Evolutionary conservation across 257 asterid species (phyloP).

Genomic region (Penstemon davidsonii): DNA sequence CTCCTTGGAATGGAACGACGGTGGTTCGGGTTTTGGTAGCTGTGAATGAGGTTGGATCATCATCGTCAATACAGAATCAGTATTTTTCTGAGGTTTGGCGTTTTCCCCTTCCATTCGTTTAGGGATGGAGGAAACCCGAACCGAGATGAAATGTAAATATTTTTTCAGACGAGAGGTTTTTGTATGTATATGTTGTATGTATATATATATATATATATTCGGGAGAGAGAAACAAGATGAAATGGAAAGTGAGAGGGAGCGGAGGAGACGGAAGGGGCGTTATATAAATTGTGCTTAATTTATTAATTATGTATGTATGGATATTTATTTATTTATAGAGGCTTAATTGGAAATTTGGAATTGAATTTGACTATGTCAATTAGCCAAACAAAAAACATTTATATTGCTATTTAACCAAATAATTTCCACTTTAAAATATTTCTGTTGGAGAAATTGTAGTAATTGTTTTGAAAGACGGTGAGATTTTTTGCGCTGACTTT

Average conservation of each 20-base stretch:
- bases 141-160: neutral
- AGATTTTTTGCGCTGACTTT: too few relatives aligned
- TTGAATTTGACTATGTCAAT: conserved; percentile 9
- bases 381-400: conserved; percentile 20
- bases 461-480: neutral
- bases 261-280: conserved; percentile 29
- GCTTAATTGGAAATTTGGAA: too few relatives aligned
- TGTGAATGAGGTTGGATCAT: conserved; percentile 55
- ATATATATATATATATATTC: neutral
- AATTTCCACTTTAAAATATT: neutral
- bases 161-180: too few relatives aligned
- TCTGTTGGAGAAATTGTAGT: neutral
- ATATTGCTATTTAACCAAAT: neutral
- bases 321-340: neutral
- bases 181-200: too few relatives aligned
- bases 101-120: conserved; percentile 26
- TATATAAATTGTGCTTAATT: conserved; percentile 14
- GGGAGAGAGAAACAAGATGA: conserved; percentile 4
- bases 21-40: conserved; percentile 83
- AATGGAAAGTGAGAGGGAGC: conserved; percentile 26
- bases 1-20: conserved; percentile 41
- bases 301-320: neutral
- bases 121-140: neutral
- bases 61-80: conserved; percentile 21
- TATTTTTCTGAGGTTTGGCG: neutral